Base-by-base conservation (phyloP, 495 filamentous ascomycete genomes). In the Penicillium arizonense region DNA sequence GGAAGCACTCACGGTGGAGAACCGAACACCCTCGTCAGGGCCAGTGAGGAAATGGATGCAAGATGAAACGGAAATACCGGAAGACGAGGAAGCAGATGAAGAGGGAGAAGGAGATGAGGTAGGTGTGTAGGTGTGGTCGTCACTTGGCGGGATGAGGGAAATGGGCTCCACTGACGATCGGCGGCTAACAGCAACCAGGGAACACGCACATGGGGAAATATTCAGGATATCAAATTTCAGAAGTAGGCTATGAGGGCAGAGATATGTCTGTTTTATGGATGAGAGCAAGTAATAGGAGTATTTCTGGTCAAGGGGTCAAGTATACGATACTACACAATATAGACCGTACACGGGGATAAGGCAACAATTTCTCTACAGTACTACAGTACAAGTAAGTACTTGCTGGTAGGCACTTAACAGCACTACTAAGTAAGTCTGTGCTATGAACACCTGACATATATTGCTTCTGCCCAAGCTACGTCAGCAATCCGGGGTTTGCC, bases 81-180 rank as follows among this genome's bases (percentile, higher is more conserved):
- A 52, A 41, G 9, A 57, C 44, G 18, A 54, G 53, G 23, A 55
- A 50, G 53, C 26, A 53, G 55, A 40, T 47, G 43, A 51, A 44
- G 60, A 44, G 39, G 47, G 51, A 44, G 62, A 49, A 58, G 44
- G 51, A 60, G 53, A 57, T 58, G 49, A 70, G 68, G 66, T 30
- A 30, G 28, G 28, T 30, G 28, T 71, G 66, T 30, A 30, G 28
- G 28, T 30, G 28, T 71, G 65, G 69, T 69, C 63, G 66, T 68
- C 63, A 61, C 63, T 61, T 61, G 65, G 68, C 63, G 68, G 68
- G 68, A 71, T 64, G 63, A 56, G 42, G 49, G 61, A 64, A 50
- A 43, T 50, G 48, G 70, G 68, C 68, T 71, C 69, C 71, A 71
- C 65, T 65, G 65, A 58, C 69, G 71, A 74, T 74, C 71, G 60